phyloP scores from a whole-genome alignment of 208 protist species.

The Crithidia mellificae region DNA sequence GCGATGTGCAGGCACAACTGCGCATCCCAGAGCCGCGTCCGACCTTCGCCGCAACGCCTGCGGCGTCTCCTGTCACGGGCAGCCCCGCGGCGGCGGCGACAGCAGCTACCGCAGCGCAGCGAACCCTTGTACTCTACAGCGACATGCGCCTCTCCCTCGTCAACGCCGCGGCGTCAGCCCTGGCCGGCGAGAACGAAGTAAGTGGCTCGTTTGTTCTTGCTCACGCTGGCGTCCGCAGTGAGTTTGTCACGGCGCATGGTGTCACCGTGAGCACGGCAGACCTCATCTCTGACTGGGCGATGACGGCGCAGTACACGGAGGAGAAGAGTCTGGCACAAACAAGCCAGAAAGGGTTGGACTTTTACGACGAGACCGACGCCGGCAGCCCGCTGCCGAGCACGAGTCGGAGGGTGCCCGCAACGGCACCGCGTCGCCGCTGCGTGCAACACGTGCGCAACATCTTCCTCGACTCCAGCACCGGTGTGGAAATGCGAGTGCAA shows the following conservation, averaged over 20 bases:
- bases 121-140: constrained; percentile 30
- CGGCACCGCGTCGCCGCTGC: neutral
- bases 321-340: constrained; percentile 6
- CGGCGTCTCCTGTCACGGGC: neutral
- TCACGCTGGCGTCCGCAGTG: constrained; percentile 28
- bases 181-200: neutral
- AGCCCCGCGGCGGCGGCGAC: neutral
- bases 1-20: constrained; percentile 26
- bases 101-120: constrained; percentile 1
- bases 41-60: neutral
- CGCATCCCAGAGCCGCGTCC: constrained; percentile 24
- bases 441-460: constrained; percentile 20
- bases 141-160: constrained; percentile 28
- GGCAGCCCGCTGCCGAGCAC: neutral
- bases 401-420: neutral
- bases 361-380: neutral
- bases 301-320: constrained; percentile 29
- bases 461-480: constrained; percentile 33
- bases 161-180: neutral
- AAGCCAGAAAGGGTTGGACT: neutral
- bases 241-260: constrained; percentile 17
- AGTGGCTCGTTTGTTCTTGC: constrained; percentile 26
- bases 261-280: constrained; percentile 3
- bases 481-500: constrained; percentile 50
- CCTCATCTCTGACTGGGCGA: constrained; percentile 29